Evolutionary conservation across 441 rosid species (phyloP).

Genomic region (Populus hybrid): DNA sequence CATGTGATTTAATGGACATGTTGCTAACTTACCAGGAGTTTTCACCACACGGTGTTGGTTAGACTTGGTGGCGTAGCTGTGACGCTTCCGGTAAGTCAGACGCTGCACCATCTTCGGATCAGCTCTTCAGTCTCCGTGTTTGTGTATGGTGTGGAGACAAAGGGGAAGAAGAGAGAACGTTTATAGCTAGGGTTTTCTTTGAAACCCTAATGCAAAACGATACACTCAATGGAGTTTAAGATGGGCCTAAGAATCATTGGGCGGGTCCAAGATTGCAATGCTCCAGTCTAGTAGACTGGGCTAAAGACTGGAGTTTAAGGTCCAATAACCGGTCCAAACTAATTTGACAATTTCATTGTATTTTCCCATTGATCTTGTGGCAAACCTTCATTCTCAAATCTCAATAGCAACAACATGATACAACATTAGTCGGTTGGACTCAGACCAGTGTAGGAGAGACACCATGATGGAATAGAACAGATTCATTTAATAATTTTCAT

Average conservation of each 20-base stretch:
- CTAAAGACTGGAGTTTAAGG: not conserved
- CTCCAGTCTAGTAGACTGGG: not conserved
- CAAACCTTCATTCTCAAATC: constrained; percentile 26
- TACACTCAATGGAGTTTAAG: not conserved
- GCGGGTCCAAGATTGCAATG: not conserved
- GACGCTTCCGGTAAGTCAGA: constrained; percentile 53
- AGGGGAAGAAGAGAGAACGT: not conserved
- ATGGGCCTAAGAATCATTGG: not conserved
- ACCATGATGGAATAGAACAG: too few relatives aligned
- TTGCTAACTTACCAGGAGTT: constrained; percentile 43
- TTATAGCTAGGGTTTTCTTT: not conserved
- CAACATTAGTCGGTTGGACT: too few relatives aligned
- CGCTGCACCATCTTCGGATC: constrained; percentile 50
- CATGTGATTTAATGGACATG: not conserved
- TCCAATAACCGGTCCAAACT: not conserved
- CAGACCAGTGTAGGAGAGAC: too few relatives aligned
- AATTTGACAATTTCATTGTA: not conserved
- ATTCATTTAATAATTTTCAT: too few relatives aligned
- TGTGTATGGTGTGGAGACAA: not conserved
- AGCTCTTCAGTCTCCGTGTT: not conserved
- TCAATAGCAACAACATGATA: too few relatives aligned
- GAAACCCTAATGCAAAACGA: not conserved
- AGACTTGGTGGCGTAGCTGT: constrained; percentile 65
- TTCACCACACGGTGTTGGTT: constrained; percentile 61
- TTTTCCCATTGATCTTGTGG: too few relatives aligned